Conservation (phyloP, 768 basidiomycete species). For the Serendipita sp. region DNA sequence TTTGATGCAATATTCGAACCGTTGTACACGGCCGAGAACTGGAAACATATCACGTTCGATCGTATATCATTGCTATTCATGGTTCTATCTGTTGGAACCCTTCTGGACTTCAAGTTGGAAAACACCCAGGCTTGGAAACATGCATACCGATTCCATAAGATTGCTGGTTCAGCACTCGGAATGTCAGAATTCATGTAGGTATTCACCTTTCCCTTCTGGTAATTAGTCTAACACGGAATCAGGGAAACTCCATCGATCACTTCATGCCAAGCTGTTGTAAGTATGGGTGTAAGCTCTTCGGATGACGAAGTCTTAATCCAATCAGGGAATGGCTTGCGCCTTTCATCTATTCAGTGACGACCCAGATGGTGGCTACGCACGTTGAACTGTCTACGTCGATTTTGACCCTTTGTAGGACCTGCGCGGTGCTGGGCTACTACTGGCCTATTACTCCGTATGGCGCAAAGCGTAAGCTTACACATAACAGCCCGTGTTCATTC, state of each 20-base stretch:
- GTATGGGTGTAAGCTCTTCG: neutral
- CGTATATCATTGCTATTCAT: neutral
- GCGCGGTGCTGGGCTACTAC: neutral
- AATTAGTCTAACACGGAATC: neutral
- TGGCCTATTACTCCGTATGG: neutral
- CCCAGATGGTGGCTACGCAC: neutral
- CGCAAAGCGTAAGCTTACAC: neutral
- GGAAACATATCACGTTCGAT: neutral
- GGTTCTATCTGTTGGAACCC: neutral
- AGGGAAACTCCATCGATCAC: conserved; percentile 1
- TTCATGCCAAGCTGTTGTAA: neutral
- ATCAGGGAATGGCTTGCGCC: neutral
- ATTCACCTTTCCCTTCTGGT: too few species aligned
- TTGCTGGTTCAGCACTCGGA: neutral
- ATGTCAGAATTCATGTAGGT: neutral
- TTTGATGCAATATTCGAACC: conserved; percentile 3
- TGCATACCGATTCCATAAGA: neutral
- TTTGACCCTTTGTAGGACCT: neutral
- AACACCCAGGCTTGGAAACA: neutral
- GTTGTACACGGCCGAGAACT: neutral
- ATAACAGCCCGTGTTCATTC: neutral
- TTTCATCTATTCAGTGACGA: conserved; percentile 1
- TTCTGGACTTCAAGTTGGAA: neutral
- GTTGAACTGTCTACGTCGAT: too few species aligned
- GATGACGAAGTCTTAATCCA: neutral